Evolutionary conservation across 805 yeast genomes (phyloP).

Genomic region (Scheffersomyces lignosus): DNA sequence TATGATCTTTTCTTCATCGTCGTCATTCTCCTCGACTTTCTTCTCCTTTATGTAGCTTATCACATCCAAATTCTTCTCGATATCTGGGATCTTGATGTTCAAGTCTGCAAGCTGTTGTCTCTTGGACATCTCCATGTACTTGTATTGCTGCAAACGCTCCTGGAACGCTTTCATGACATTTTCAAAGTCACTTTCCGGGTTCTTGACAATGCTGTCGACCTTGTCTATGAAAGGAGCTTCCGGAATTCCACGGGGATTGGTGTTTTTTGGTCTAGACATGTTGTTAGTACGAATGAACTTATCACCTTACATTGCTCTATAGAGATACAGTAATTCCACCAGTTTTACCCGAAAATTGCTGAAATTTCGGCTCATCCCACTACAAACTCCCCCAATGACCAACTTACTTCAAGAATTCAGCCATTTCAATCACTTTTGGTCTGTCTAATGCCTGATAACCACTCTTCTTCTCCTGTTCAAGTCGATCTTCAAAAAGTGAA

Average conservation of each 20-base stretch:
- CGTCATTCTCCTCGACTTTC: slow-evolving; percentile 33
- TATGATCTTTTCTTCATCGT: slow-evolving; percentile 29
- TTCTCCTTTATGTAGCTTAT: slow-evolving; percentile 59
- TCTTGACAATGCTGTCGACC: slow-evolving; percentile 71
- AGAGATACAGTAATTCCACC: background rate
- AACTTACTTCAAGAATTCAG: slow-evolving; percentile 34
- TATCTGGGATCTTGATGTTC: slow-evolving; percentile 83
- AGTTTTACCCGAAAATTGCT: slow-evolving; percentile 1
- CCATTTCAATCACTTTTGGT: slow-evolving; percentile 17
- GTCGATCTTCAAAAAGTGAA: too few relatives aligned
- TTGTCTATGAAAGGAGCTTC: slow-evolving; percentile 91
- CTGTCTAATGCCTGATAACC: too few relatives aligned
- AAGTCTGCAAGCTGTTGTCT: slow-evolving; percentile 51
- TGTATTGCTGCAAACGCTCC: slow-evolving; percentile 85
- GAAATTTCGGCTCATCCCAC: too few relatives aligned
- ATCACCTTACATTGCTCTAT: background rate
- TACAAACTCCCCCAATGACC: too few relatives aligned
- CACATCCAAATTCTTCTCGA: slow-evolving; percentile 77
- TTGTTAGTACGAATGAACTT: too few relatives aligned
- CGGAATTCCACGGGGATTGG: slow-evolving; percentile 94
- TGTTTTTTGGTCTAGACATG: slow-evolving; percentile 48
- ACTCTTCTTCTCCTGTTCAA: too few relatives aligned
- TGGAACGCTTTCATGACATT: slow-evolving; percentile 72
- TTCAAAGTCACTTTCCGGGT: slow-evolving; percentile 65
- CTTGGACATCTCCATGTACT: slow-evolving; percentile 74